Evolutionary conservation across 1,284 basidiomycete genomes (phyloP).

Genomic region (Kalmanozyma brasiliensis): DNA sequence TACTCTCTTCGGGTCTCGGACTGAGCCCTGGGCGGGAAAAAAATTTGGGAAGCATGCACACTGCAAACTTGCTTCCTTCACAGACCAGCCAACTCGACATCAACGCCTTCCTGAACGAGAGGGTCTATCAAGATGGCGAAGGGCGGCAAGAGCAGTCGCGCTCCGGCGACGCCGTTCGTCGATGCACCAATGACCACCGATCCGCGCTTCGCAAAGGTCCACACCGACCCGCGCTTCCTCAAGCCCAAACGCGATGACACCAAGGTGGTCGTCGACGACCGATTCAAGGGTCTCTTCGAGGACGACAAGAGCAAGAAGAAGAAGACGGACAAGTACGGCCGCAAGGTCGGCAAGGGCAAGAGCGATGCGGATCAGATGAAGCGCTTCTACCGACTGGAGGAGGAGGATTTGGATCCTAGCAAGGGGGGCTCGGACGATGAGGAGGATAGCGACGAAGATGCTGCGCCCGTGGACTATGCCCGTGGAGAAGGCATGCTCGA

Average conservation of each 20-base stretch:
- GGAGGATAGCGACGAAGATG: slow-evolving; percentile 35
- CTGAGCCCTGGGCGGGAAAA: background rate
- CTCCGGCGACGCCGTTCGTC: slow-evolving; percentile 7
- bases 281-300: slow-evolving; percentile 77
- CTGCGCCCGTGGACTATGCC: slow-evolving; percentile 79
- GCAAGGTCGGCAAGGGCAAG: slow-evolving; percentile 71
- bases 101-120: background rate
- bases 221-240: slow-evolving; percentile 92
- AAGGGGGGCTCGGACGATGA: slow-evolving; percentile 45
- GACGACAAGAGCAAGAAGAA: slow-evolving; percentile 45
- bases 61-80: background rate
- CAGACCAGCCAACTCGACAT: background rate
- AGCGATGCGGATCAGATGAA: slow-evolving; percentile 54
- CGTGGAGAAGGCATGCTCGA: slow-evolving; percentile 74
- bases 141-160: slow-evolving; percentile 14
- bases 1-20: background rate
- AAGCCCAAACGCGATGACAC: slow-evolving; percentile 80
- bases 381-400: slow-evolving; percentile 59
- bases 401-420: slow-evolving; percentile 70
- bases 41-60: slow-evolving; percentile 1
- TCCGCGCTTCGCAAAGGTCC: slow-evolving; percentile 81
- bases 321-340: slow-evolving; percentile 91
- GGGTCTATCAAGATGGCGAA: slow-evolving; percentile 22
- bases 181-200: slow-evolving; percentile 50
- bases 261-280: slow-evolving; percentile 89